Conservation (phyloP, 2,329 filamentous ascomycete species). For the Trichoderma sp. region DNA sequence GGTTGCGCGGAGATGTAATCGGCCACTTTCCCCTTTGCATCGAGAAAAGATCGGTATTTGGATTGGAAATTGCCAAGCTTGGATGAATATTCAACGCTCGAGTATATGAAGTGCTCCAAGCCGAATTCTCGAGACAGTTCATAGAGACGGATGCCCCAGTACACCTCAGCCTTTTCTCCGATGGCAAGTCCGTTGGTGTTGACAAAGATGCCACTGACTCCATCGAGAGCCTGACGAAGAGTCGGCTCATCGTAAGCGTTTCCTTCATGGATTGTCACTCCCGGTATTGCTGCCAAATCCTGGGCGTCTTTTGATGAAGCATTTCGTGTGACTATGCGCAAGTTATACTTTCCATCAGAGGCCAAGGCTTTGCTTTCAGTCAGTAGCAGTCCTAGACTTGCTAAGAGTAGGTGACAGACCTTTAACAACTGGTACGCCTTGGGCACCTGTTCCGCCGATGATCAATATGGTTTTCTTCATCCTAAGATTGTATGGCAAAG, state of each 20-base stretch:
- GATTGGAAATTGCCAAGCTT: background rate
- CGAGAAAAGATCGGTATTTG: background rate
- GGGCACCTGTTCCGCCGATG: background rate
- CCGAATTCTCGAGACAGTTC: background rate
- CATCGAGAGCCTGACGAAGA: background rate
- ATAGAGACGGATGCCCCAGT: slow-evolving; percentile 6
- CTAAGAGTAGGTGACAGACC: background rate
- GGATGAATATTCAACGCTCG: background rate
- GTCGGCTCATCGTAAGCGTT: background rate
- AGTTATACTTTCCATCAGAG: background rate
- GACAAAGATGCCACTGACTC: background rate
- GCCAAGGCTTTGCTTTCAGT: background rate
- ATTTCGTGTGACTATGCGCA: background rate
- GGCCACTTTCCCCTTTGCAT: background rate
- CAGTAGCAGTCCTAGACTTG: background rate
- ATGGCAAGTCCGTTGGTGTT: slow-evolving; percentile 6
- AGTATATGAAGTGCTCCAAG: background rate
- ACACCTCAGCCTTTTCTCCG: slow-evolving; percentile 6
- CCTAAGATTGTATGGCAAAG: background rate
- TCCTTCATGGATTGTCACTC: background rate
- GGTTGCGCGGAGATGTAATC: slow-evolving; percentile 4
- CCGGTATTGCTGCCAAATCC: background rate
- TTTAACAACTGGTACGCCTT: background rate
- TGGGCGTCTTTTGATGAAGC: background rate
- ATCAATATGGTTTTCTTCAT: background rate